phyloP scores from a whole-genome alignment of 345 rosid species.

The Pelargonium nanum region DNA sequence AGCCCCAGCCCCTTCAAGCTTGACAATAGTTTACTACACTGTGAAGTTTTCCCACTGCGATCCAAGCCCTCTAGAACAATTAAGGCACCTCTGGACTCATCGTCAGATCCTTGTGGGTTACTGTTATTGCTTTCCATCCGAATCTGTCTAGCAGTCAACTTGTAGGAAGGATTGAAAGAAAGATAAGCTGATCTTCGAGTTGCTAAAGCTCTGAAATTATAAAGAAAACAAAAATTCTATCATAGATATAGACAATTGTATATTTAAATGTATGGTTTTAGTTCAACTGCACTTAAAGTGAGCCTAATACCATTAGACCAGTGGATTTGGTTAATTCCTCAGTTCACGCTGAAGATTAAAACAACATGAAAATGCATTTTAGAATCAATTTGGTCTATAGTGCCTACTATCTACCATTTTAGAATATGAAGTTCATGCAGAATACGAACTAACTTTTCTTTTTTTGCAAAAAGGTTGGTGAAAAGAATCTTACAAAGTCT shows the following conservation, averaged over 20 bases:
- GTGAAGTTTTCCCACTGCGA: conserved; percentile 83
- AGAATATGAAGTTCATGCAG: not conserved
- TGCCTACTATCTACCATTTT: too few species aligned
- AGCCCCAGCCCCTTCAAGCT: conserved; percentile 61
- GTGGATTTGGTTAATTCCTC: not conserved
- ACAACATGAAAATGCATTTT: not conserved
- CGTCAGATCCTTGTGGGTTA: conserved; percentile 9
- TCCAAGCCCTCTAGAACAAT: conserved; percentile 90
- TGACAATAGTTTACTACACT: conserved; percentile 45
- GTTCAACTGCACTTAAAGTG: not conserved
- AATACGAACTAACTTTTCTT: not conserved
- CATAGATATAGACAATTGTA: not conserved
- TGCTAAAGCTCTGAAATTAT: conserved; percentile 28
- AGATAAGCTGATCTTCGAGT: conserved; percentile 20
- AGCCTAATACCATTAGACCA: not conserved
- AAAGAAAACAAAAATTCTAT: conserved; percentile 7
- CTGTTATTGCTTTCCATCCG: conserved; percentile 32
- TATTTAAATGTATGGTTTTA: not conserved
- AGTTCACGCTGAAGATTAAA: not conserved
- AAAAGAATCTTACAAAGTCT: conserved; percentile 8
- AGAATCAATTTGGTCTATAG: not conserved
- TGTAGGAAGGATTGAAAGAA: conserved; percentile 12
- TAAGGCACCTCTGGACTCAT: conserved; percentile 64
- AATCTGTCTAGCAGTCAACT: conserved; percentile 20
- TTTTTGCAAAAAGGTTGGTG: not conserved